phyloP scores from a whole-genome alignment of 2,329 filamentous ascomycete species.

The Truncatella angustata region DNA sequence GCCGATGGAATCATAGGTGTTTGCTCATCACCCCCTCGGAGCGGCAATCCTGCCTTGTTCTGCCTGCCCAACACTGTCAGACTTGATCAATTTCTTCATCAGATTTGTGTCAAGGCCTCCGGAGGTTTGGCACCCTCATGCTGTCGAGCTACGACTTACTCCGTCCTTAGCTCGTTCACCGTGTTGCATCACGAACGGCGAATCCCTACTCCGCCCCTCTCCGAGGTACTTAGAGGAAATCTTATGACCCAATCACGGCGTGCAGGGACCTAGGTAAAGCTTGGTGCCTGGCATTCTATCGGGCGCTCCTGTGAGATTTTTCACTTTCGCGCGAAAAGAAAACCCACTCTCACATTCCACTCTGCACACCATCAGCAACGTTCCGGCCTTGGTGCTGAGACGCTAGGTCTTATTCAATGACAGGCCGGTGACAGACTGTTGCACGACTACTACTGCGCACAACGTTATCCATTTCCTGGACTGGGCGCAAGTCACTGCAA shows the following conservation, averaged over 20 bases:
- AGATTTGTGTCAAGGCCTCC: too few relatives aligned
- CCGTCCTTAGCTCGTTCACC: background rate
- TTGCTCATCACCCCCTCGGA: background rate
- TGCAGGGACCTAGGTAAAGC: background rate
- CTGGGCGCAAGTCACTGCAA: constrained; percentile 6
- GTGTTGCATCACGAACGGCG: constrained; percentile 3
- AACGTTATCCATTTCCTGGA: background rate
- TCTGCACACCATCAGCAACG: constrained; percentile 9
- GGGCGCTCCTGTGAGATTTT: background rate
- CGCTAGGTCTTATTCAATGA: constrained; percentile 18
- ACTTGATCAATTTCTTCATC: too few relatives aligned
- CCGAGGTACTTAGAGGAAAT: background rate
- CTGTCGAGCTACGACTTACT: background rate
- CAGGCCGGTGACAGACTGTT: constrained; percentile 10
- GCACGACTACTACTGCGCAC: background rate
- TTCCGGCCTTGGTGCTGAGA: constrained; percentile 21
- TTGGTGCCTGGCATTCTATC: background rate
- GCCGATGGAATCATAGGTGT: constrained; percentile 23
- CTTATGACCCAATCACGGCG: constrained; percentile 1
- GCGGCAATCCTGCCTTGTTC: background rate
- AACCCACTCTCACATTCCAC: constrained; percentile 1
- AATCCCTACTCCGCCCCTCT: constrained; percentile 4
- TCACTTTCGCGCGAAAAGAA: background rate
- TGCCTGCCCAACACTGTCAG: background rate
- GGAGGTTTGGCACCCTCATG: background rate